Conservation (phyloP, 148 eudicot genomes). For the Selenicereus undatus region DNA sequence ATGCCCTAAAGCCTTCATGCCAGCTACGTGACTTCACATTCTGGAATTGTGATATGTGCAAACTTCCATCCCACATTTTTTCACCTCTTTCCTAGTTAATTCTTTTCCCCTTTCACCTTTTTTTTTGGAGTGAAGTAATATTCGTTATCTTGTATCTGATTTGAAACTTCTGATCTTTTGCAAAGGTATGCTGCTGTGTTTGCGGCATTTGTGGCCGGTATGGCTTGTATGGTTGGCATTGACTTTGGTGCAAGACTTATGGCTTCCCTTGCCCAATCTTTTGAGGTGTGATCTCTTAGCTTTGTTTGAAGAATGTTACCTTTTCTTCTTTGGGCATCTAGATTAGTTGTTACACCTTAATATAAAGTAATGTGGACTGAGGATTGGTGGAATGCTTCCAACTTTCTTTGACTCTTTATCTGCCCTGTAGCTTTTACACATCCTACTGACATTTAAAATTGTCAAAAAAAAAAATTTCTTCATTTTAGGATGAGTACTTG, state of each 20-base stretch:
- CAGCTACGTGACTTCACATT: not conserved
- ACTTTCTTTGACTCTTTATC: not conserved
- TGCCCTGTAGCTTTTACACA: not conserved
- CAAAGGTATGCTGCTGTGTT: slow-evolving; percentile 87
- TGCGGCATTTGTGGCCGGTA: slow-evolving; percentile 93
- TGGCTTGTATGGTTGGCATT: slow-evolving; percentile 81
- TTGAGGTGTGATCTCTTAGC: slow-evolving; percentile 52
- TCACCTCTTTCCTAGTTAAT: not conserved
- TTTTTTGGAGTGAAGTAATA: not conserved
- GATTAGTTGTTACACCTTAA: not conserved
- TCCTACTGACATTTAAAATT: not conserved
- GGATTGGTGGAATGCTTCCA: not conserved
- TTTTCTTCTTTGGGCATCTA: slow-evolving; percentile 3
- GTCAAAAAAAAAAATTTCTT: not conserved
- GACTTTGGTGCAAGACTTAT: slow-evolving; percentile 93
- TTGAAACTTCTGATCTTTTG: slow-evolving; percentile 19
- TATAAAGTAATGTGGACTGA: not conserved
- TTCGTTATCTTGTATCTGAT: not conserved
- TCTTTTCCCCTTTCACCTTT: not conserved
- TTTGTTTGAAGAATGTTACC: not conserved
- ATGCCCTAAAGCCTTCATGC: not conserved
- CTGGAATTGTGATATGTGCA: not conserved
- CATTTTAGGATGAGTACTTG: slow-evolving; percentile 62
- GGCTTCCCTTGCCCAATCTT: slow-evolving; percentile 72
- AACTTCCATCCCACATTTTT: not conserved